These are phyloP conservation scores for Phytophthora hibernalis DNA, from an alignment of 352 stramenopile genomes.

Conservation along the genomic window DNA sequence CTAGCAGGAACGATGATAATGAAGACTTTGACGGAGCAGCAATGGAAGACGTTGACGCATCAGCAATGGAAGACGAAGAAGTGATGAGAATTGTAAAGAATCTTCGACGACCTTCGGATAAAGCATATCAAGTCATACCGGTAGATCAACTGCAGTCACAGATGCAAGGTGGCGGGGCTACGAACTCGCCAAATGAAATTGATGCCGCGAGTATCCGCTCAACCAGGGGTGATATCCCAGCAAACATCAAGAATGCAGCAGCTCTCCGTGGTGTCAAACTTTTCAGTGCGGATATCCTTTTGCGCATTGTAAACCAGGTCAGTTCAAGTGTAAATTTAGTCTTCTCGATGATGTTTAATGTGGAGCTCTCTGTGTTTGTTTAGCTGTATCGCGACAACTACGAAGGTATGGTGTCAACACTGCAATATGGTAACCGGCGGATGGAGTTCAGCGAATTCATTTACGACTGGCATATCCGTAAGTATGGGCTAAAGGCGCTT, in stretches of 20 bases:
- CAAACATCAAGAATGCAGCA: conserved; percentile 56
- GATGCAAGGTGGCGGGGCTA: conserved; percentile 12
- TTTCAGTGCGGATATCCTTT: conserved; percentile 65
- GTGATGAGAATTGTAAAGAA: conserved; percentile 34
- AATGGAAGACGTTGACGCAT: conserved; percentile 24
- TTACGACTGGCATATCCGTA: conserved; percentile 87
- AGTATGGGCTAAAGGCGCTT: conserved; percentile 77
- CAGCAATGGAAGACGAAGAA: conserved; percentile 53
- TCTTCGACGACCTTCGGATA: conserved; percentile 41
- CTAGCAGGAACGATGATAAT: conserved; percentile 15
- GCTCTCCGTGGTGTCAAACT: conserved; percentile 58
- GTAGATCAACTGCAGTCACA: conserved; percentile 19
- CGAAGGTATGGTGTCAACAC: conserved; percentile 61
- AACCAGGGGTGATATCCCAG: conserved; percentile 49
- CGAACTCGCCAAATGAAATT: conserved; percentile 20
- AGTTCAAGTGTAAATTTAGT: background rate
- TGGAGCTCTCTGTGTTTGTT: background rate
- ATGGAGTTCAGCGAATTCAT: conserved; percentile 88
- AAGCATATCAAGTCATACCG: conserved; percentile 13
- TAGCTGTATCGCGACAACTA: conserved; percentile 83
- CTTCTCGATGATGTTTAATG: conserved; percentile 1
- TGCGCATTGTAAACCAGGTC: conserved; percentile 69
- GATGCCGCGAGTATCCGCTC: conserved; percentile 18
- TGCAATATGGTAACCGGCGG: conserved; percentile 76
- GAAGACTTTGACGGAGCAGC: conserved; percentile 26